Conservation (phyloP, 2,329 filamentous ascomycete genomes). For the Claviceps africana region DNA sequence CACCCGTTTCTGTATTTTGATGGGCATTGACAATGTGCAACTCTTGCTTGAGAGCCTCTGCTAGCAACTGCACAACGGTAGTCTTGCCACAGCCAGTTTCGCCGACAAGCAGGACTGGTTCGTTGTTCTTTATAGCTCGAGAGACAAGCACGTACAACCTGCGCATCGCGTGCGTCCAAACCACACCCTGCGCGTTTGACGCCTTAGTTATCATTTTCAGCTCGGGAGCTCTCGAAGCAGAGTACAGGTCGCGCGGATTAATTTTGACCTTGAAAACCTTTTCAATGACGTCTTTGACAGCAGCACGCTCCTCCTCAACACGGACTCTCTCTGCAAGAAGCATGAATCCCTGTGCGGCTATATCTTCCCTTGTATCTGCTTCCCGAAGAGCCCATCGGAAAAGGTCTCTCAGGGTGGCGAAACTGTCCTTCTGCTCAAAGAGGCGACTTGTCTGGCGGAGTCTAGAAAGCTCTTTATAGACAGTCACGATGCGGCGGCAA, state of each 20-base stretch:
- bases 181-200: constrained; percentile 49
- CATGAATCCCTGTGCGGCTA: constrained; percentile 92
- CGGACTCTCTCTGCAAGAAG: constrained; percentile 86
- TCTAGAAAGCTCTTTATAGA: constrained; percentile 84
- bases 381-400: constrained; percentile 87
- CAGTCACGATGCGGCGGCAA: constrained; percentile 77
- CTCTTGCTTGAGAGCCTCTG: constrained; percentile 61
- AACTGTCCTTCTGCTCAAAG: constrained; percentile 95
- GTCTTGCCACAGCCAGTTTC: constrained; percentile 98
- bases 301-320: constrained; percentile 71
- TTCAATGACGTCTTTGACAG: constrained; percentile 81
- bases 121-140: constrained; percentile 73
- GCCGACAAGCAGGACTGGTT: constrained; percentile 86
- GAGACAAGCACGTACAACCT: constrained; percentile 82
- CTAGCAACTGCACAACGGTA: constrained; percentile 83
- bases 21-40: constrained; percentile 92
- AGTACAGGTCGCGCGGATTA: constrained; percentile 60
- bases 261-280: constrained; percentile 78
- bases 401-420: constrained; percentile 87
- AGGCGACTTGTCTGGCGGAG: constrained; percentile 79
- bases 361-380: constrained; percentile 73
- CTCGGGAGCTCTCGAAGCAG: constrained; percentile 40
- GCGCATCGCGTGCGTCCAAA: constrained; percentile 94
- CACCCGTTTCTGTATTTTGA: constrained; percentile 94
- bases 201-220: constrained; percentile 33